Evolutionary conservation across 164 flowering plant genomes (phyloP), one percentile per base, ranked within the genome.

Genomic region (Houttuynia cordata): DNA sequence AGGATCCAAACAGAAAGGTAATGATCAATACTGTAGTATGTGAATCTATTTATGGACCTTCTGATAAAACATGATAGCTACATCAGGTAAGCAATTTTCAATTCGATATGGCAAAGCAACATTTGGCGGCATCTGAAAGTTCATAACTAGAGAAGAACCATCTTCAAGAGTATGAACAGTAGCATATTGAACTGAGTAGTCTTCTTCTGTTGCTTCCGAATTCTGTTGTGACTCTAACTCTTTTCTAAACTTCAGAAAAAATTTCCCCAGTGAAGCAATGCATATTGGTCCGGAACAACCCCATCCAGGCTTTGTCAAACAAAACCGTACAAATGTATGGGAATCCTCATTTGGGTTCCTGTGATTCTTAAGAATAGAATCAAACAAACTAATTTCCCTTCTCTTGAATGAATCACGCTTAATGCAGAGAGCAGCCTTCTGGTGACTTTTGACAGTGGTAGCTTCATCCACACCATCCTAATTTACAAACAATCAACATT

Each of bases 221-320:
- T 64, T 58, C 49, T 79, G 67, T 59, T 71, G 74, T 61, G 70
- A 42, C 58, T 68, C 74, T 19, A 58, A 34, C 7, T 73, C 52
- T 65, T 77, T 83, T 64, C 73, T 78, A 62, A 93, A 90, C 74
- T 84, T 93, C 57, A 93, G 57, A 71, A 83, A 90, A 75, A 93
- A 93, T 8, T 79, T 74, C 62, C 99, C 99, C 17, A 93, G 71
- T 39, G 97, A 90, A 68, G 87, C 80, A 68, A 90, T 75, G 65
- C 97, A 90, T 22, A 93, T 75, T 60, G 99, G 99, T 39, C 97
- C 99, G 57, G 97, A 93, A 97, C 96, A 90, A 57, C 74, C 71
- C 49, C 75, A 70, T 42, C 76, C 78, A 62, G 74, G 39, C 39
- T 75, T 74, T 67, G 76, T 72, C 60, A 76, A 72, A 24, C 72